Conservation (phyloP, 352 stramenopile genomes). For the Phytopythium boreale region DNA sequence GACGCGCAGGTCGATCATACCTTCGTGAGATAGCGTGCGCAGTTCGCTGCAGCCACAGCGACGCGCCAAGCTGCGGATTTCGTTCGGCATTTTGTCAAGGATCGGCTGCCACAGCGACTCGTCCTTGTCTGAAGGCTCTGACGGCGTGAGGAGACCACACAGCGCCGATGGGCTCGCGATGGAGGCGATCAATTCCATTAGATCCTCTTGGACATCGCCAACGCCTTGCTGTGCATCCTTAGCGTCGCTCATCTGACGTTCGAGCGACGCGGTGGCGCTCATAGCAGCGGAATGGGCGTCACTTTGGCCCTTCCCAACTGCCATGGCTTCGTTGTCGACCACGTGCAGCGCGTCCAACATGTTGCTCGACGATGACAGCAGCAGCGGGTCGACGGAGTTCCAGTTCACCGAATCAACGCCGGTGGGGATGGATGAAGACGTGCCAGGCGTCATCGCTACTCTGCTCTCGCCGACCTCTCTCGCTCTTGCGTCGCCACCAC, state of each 20-base stretch:
- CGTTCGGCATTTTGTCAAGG: constrained; percentile 18
- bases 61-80: constrained; percentile 21
- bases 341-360: constrained; percentile 1
- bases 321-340: constrained; percentile 1
- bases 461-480: constrained; percentile 9
- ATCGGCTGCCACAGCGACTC: neutral
- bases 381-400: constrained; percentile 1
- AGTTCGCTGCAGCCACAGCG: constrained; percentile 19
- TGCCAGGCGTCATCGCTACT: constrained; percentile 1
- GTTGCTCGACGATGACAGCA: constrained; percentile 5
- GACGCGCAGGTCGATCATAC: constrained; percentile 35
- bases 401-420: constrained; percentile 4
- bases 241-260: constrained; percentile 6
- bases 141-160: neutral
- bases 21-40: constrained; percentile 6
- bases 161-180: neutral
- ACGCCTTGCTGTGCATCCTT: neutral
- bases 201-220: neutral
- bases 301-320: neutral
- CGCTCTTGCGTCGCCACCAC: constrained; percentile 3
- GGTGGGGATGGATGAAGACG: neutral
- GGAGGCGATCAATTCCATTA: neutral
- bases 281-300: neutral
- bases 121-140: neutral
- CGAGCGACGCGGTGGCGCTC: constrained; percentile 9